Percentiles rank a stretch among this genome's conserved stretches.
Evolutionary conservation across 2,329 filamentous ascomycete species (phyloP).

Genomic region (Verticillium isaacii): DNA sequence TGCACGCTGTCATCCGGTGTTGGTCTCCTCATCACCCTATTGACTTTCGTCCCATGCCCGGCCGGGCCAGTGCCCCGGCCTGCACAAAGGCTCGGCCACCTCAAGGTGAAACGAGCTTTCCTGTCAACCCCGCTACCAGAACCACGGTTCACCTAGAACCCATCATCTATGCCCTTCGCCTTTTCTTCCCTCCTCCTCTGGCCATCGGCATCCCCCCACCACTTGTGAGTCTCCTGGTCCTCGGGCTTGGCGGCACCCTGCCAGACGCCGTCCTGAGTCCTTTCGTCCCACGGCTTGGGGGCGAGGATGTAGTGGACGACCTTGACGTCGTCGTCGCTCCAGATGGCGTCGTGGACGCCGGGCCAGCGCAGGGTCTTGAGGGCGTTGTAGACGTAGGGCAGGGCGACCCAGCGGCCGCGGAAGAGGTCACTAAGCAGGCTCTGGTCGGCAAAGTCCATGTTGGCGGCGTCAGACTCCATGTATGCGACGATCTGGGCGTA

Average conservation of each 20-base stretch:
- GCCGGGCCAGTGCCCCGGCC: too few species aligned
- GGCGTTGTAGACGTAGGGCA: conserved; percentile 59
- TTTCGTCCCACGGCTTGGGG: conserved; percentile 58
- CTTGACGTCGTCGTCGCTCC: conserved; percentile 54
- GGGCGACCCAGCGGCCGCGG: conserved; percentile 48
- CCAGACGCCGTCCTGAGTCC: conserved; percentile 36
- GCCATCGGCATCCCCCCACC: conserved; percentile 50
- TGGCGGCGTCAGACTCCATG: conserved; percentile 41
- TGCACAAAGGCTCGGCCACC: too few species aligned
- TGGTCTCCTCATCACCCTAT: too few species aligned
- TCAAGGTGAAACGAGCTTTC: background rate
- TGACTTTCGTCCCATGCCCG: too few species aligned
- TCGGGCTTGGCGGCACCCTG: conserved; percentile 22
- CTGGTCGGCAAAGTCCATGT: conserved; percentile 57
- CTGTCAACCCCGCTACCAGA: background rate
- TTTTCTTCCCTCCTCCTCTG: conserved; percentile 37
- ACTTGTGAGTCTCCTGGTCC: conserved; percentile 42
- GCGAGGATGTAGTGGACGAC: conserved; percentile 58
- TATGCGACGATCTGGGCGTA: conserved; percentile 46
- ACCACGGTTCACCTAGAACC: conserved; percentile 15
- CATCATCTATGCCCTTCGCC: conserved; percentile 30
- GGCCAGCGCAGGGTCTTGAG: conserved; percentile 54
- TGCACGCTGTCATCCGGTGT: too few species aligned
- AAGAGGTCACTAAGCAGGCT: conserved; percentile 52
- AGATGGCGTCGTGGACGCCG: conserved; percentile 50